Evolutionary conservation across 805 yeast species (phyloP).

Genomic region (Wickerhamomyces strasburgensis): DNA sequence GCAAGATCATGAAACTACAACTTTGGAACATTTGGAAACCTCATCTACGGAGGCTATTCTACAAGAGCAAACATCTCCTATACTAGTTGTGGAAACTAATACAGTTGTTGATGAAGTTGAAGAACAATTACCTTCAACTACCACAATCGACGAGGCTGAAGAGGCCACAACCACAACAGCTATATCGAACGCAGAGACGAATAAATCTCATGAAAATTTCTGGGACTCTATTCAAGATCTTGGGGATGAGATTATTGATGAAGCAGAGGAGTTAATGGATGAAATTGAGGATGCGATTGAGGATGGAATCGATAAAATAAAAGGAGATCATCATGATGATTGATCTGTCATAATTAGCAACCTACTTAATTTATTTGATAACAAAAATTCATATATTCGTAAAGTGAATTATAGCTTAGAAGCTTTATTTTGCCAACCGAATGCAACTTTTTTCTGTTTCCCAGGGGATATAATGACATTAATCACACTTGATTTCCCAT

Average conservation of each 20-base stretch:
- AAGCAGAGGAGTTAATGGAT: constrained; percentile 15
- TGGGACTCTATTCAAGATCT: constrained; percentile 25
- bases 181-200: not conserved
- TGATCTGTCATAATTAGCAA: too few species aligned
- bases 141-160: constrained; percentile 8
- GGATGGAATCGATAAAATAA: not conserved
- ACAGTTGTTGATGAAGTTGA: too few species aligned
- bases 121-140: constrained; percentile 1
- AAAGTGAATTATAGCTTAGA: constrained; percentile 15
- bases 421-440: constrained; percentile 65
- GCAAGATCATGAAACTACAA: constrained; percentile 13
- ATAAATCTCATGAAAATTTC: constrained; percentile 16
- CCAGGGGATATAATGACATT: constrained; percentile 64
- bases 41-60: too few species aligned
- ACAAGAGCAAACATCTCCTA: too few species aligned
- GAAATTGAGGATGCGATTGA: constrained; percentile 16
- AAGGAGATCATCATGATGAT: constrained; percentile 3
- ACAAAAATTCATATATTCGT: not conserved
- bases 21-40: constrained; percentile 12
- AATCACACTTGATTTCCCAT: constrained; percentile 39
- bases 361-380: not conserved
- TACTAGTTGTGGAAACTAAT: too few species aligned
- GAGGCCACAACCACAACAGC: constrained; percentile 6
- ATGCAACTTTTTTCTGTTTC: constrained; percentile 46
- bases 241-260: constrained; percentile 17